Evolutionary conservation across 1,139 yeast genomes (phyloP).

Genomic region (Magnusiomyces fungicola): DNA sequence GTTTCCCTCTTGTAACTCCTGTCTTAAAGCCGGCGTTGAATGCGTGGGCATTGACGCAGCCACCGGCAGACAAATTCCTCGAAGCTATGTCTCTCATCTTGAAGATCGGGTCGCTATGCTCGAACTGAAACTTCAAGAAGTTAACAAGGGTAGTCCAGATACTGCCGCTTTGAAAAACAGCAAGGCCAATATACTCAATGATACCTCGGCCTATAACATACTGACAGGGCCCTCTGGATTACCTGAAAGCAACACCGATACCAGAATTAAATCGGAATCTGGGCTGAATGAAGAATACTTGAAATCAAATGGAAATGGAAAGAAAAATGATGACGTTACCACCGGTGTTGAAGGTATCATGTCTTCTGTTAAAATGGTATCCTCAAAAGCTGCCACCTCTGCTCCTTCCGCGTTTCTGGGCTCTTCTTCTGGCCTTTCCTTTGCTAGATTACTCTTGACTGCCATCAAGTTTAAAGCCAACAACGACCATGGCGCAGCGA

Average conservation of each 20-base stretch:
- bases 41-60: slow-evolving; percentile 84
- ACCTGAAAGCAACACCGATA: background rate
- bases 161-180: background rate
- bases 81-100: slow-evolving; percentile 68
- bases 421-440: slow-evolving; percentile 56
- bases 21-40: slow-evolving; percentile 59
- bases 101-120: slow-evolving; percentile 57
- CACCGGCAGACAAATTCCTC: slow-evolving; percentile 77
- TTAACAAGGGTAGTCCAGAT: slow-evolving; percentile 27
- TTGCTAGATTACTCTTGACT: slow-evolving; percentile 68
- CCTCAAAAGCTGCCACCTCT: slow-evolving; percentile 25
- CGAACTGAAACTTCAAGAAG: slow-evolving; percentile 42
- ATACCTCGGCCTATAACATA: too few species aligned
- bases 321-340: background rate
- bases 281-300: too few species aligned
- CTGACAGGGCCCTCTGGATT: background rate
- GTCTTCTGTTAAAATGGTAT: slow-evolving; percentile 25
- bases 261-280: background rate
- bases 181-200: too few species aligned
- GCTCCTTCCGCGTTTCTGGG: slow-evolving; percentile 41
- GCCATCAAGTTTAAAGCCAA: slow-evolving; percentile 58
- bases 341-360: slow-evolving; percentile 23
- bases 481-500: too few species aligned
- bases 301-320: background rate
- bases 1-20: slow-evolving; percentile 69